A percentile compares a stretch with the other conserved stretches of the same genome.
phyloP scores from a whole-genome alignment of 73 alveolate genomes.

The Paramecium sonneborni region DNA sequence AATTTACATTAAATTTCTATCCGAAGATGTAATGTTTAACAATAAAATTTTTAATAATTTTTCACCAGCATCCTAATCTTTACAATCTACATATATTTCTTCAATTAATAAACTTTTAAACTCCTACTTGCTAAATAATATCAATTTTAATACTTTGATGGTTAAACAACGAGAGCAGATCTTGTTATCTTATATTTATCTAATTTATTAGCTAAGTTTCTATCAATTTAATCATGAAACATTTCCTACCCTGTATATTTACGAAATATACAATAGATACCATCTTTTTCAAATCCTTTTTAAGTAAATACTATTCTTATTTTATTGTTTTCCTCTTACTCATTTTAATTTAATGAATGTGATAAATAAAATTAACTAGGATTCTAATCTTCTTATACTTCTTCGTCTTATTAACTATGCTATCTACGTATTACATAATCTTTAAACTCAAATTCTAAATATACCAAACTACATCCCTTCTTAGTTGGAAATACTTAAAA shows the following conservation, averaged over 20 bases:
- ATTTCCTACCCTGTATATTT: slow-evolving; percentile 14
- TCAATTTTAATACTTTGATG: neutral
- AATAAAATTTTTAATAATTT: neutral
- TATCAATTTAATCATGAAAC: neutral
- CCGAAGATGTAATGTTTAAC: neutral
- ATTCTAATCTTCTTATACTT: neutral
- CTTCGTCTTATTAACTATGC: neutral
- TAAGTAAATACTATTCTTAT: neutral
- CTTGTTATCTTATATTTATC: neutral
- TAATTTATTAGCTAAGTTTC: neutral
- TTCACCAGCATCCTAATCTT: neutral
- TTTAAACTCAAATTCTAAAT: neutral
- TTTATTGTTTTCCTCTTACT: neutral
- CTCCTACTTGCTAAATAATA: neutral
- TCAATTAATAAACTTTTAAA: neutral
- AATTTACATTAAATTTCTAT: neutral
- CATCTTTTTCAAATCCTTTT: neutral
- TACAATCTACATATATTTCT: neutral
- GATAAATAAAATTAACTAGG: too few relatives aligned
- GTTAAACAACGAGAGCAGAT: neutral
- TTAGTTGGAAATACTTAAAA: neutral
- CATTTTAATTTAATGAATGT: neutral
- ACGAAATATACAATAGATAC: neutral
- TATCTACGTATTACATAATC: neutral
- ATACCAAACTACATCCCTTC: neutral